Evolutionary conservation across 176 grass and related monocot species (phyloP), one percentile per base, ranked within the genome.

Genomic region (Bolboschoenus planiculmis): DNA sequence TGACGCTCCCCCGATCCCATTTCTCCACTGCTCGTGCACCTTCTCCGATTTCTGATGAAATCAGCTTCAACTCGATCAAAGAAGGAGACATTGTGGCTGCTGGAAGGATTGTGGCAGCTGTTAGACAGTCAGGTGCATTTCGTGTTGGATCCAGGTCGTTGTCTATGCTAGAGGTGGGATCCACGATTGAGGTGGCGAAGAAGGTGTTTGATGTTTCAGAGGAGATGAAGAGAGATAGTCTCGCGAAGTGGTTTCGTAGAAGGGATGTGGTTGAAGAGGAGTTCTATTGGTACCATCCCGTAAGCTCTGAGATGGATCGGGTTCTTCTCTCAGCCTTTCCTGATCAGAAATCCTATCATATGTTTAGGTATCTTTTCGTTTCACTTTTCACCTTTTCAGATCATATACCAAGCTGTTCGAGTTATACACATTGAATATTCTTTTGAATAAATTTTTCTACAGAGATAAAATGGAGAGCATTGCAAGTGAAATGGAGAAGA

Each of bases 391-490:
- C 21, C 10, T 63, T 77, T 44, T 64, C 31, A 11, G 9, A n/a
- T 56, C 4, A 3, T 29, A 0, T 70, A 14, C 21, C 24, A n/a
- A 24, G 3, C 81, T 18, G 1, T 15, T 58, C 33, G 8, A 5
- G 42, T 9, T 48, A 16, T n/a, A 27, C 21, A 14, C 37, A 46
- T 11, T 44, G 21, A 5, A 16, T 72, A 18, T 46, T 42, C n/a
- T 72, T 4, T 44, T 72, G 8, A 53, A 33, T 10, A 77, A 77
- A 44, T 77, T 18, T 77, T 8, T 27, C 11, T 20, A 15, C 80
- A 97, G 95, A 84, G 86, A 90, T 37, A 94, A 91, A 84, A 90
- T 95, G 87, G 93, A 91, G 51, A 59, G 24, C 20, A 43, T 95
- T 56, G 78, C 91, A 7, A 81, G 64, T 0, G 90, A 87, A 78